Conservation (phyloP, 2,329 filamentous ascomycete genomes). For the Simplicillium aogashimaense region DNA sequence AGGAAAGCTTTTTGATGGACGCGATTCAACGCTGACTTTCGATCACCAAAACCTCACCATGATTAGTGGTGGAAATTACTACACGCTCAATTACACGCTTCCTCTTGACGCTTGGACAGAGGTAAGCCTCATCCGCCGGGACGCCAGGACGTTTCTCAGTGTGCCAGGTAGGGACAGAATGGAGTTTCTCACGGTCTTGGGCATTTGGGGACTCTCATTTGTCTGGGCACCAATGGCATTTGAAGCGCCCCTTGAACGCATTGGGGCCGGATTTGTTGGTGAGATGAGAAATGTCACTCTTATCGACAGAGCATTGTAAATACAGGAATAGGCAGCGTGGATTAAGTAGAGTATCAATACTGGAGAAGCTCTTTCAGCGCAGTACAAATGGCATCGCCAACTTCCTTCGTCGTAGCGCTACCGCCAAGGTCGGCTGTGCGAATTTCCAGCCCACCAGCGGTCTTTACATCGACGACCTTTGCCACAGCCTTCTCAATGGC, state of each 20-base stretch:
- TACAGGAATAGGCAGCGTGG: too few relatives aligned
- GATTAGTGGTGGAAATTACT: constrained; percentile 5
- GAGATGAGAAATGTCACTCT: constrained; percentile 1
- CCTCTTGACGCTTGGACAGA: constrained; percentile 8
- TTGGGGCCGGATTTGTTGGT: constrained; percentile 2
- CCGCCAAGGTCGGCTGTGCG: constrained; percentile 59
- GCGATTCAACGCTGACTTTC: constrained; percentile 6
- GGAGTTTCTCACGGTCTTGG: constrained; percentile 1
- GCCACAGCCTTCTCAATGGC: constrained; percentile 56
- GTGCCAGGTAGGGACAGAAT: background rate
- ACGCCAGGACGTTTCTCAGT: background rate
- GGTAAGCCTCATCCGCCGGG: constrained; percentile 1
- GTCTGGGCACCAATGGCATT: constrained; percentile 3
- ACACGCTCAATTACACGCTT: constrained; percentile 7
- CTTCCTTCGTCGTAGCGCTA: constrained; percentile 49
- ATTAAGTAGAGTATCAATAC: too few relatives aligned
- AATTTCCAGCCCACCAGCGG: constrained; percentile 31
- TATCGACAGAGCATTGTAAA: background rate
- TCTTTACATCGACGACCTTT: constrained; percentile 48
- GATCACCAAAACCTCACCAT: constrained; percentile 6
- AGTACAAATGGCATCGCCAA: constrained; percentile 48
- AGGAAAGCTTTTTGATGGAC: constrained; percentile 7
- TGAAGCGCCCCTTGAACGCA: constrained; percentile 1
- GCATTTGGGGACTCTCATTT: background rate
- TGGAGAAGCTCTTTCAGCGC: background rate